phyloP scores from a whole-genome alignment of 495 filamentous ascomycete species.

The Trypethelium eluteriae region DNA sequence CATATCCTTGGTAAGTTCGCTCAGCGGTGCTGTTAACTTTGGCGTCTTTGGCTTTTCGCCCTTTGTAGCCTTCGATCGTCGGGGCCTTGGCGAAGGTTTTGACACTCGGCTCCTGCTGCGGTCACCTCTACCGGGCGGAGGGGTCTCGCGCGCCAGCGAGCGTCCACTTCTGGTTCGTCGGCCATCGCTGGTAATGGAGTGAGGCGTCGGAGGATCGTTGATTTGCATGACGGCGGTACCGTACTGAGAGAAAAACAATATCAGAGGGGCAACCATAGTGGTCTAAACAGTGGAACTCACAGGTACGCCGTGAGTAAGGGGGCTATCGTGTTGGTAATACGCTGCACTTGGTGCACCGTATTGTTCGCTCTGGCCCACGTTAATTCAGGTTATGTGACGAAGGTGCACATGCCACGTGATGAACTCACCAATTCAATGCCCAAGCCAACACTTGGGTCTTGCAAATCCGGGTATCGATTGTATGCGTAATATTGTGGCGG shows the following conservation, averaged over 20 bases:
- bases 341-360: constrained; percentile 23
- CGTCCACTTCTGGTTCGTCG: constrained; percentile 45
- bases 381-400: constrained; percentile 22
- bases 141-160: constrained; percentile 30
- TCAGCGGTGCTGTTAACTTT: constrained; percentile 61
- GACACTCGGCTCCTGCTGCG: constrained; percentile 33
- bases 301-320: constrained; percentile 38
- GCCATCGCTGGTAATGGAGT: constrained; percentile 32
- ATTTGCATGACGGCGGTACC: constrained; percentile 18
- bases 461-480: constrained; percentile 31
- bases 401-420: not conserved
- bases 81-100: constrained; percentile 44
- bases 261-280: constrained; percentile 17
- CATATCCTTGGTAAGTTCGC: constrained; percentile 63
- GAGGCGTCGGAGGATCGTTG: constrained; percentile 37
- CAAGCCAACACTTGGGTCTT: constrained; percentile 24
- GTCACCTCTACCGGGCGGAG: constrained; percentile 23
- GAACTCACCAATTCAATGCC: constrained; percentile 38
- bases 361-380: constrained; percentile 16
- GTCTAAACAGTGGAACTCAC: not conserved
- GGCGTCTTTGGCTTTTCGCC: constrained; percentile 43
- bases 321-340: constrained; percentile 45
- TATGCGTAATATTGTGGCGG: constrained; percentile 15
- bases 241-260: not conserved
- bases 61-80: constrained; percentile 47